Percentiles rank a stretch among this genome's conserved stretches.
Evolutionary conservation across 179 eudicot species (phyloP).

Genomic region (Beta macrorhiza): DNA sequence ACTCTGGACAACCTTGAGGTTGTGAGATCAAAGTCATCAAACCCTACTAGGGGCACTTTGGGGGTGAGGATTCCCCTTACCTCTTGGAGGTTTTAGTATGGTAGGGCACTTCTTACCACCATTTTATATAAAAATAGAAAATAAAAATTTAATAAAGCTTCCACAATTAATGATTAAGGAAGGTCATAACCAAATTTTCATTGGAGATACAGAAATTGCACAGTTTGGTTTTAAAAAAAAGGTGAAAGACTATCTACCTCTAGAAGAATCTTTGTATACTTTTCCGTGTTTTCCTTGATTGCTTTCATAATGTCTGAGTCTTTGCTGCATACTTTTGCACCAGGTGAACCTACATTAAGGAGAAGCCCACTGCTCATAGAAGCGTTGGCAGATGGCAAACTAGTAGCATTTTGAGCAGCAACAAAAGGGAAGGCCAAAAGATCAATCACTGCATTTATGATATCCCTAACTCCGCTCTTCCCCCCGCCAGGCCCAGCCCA

Average conservation of each 20-base stretch:
- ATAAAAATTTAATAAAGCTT: background rate
- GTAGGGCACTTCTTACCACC: too few species aligned
- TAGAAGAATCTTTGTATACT: constrained; percentile 63
- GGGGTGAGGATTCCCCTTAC: too few species aligned
- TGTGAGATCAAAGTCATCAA: too few species aligned
- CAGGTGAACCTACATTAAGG: constrained; percentile 87
- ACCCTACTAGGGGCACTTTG: too few species aligned
- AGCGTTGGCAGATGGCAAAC: constrained; percentile 81
- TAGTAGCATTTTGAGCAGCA: constrained; percentile 71
- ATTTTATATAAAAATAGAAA: too few species aligned
- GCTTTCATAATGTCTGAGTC: constrained; percentile 78
- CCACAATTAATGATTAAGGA: background rate
- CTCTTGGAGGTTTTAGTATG: too few species aligned
- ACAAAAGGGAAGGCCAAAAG: constrained; percentile 97
- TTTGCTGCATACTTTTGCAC: constrained; percentile 76
- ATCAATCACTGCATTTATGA: constrained; percentile 76
- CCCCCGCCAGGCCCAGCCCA: constrained; percentile 97
- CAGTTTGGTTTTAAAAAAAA: background rate
- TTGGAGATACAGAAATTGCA: background rate
- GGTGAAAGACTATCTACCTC: constrained; percentile 57
- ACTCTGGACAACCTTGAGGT: too few species aligned
- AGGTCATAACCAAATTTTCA: background rate
- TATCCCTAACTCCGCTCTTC: constrained; percentile 62
- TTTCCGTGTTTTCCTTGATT: constrained; percentile 69
- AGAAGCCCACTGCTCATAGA: constrained; percentile 87